Base-by-base conservation (phyloP, 2,329 filamentous ascomycete genomes). In the Ceratocystis variospora region DNA sequence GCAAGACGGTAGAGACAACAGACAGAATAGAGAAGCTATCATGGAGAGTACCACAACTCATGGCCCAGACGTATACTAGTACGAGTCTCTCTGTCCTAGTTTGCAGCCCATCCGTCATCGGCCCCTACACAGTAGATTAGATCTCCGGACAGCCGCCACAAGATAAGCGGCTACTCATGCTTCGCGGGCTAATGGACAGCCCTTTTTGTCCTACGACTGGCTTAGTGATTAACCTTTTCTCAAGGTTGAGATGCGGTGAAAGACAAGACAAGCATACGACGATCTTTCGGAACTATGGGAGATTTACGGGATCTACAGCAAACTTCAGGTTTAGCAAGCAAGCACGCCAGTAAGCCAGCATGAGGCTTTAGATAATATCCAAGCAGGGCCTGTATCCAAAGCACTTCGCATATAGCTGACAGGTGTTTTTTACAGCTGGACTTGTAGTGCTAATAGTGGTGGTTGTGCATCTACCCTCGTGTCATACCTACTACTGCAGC, bases 1-100 rank as follows among this genome's bases (percentile, higher is more conserved):
- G n/a, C 53, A 59, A 33, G 53, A 59, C 28, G 53, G 28, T 33
- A 59, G 53, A 59, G 33, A 33, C 25, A 59, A 55, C 50, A 57
- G 22, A 57, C 22, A 57, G 37, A 57, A 59, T 19, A 8, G 4
- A 31, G 25, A 33, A 19, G 8, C 48, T 5, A 53, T 25, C n/a
- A 50, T 10, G 5, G 22, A 22, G 17, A n/a, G 15, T 50, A 12
- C n/a, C 46, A 8, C 46, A 5, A 6, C 3, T n/a, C n/a, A 50
- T 22, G n/a, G 22, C n/a, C 25, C 25, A 19, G 25, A 25, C 5
- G 53, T 37, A 37, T 37, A 12, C 10, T 12, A 8, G 37, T 37
- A 37, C 28, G 28, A 31, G 53, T 33, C 53, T 2, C 53, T 59
- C n/a, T 59, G 17, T 19, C 19, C 7, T 59, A 15, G 28, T 59